Evolutionary conservation across 2,329 filamentous ascomycete genomes (phyloP).

Genomic region (Hypoxylon sp.): DNA sequence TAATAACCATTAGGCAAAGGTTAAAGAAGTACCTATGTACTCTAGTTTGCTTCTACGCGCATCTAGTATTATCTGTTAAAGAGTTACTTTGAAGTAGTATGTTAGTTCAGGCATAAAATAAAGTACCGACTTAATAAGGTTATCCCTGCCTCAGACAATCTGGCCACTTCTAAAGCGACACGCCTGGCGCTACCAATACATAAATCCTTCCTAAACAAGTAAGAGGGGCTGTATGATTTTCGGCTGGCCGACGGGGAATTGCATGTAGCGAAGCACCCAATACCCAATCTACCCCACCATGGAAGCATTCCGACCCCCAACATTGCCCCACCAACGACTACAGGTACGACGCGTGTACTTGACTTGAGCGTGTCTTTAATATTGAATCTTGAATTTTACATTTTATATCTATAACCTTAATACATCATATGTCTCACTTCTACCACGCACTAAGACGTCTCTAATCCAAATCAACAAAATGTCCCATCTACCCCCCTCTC

Average conservation of each 20-base stretch:
- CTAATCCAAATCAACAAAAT: too few species aligned
- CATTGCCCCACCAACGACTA: too few species aligned
- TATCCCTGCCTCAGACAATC: slow-evolving; percentile 41
- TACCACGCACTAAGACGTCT: background rate
- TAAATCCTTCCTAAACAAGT: slow-evolving; percentile 19
- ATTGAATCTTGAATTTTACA: background rate
- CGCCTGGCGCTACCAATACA: slow-evolving; percentile 21
- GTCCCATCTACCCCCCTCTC: slow-evolving; percentile 44
- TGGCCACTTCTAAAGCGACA: slow-evolving; percentile 39
- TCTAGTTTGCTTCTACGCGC: slow-evolving; percentile 10
- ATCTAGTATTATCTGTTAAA: slow-evolving; percentile 30
- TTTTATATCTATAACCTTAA: background rate
- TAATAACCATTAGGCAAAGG: slow-evolving; percentile 4
- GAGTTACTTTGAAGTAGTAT: slow-evolving; percentile 12
- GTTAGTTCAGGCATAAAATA: too few species aligned
- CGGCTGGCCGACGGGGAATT: slow-evolving; percentile 11
- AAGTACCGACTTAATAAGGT: slow-evolving; percentile 33
- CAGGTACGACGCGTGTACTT: slow-evolving; percentile 23
- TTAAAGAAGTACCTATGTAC: slow-evolving; percentile 26
- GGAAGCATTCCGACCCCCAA: too few species aligned
- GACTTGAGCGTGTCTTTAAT: background rate
- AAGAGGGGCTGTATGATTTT: slow-evolving; percentile 25
- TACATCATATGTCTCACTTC: background rate
- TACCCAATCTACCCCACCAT: slow-evolving; percentile 24
- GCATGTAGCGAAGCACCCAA: background rate